A percentile compares a stretch with the other conserved stretches of the same genome.
phyloP scores from a whole-genome alignment of 352 stramenopile genomes.

The Elongisporangium anandrum region DNA sequence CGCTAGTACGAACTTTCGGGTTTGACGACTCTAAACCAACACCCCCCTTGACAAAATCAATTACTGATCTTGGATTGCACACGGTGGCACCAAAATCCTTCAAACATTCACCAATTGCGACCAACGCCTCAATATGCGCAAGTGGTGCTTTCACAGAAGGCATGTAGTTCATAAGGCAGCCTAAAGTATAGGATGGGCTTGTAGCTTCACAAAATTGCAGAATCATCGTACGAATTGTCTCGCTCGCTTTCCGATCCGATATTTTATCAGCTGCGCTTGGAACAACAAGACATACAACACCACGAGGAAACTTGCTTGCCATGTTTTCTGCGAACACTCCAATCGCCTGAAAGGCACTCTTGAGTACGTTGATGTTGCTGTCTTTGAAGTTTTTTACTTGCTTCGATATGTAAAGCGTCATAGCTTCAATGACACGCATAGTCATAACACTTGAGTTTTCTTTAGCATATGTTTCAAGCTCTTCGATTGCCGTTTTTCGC shows the following conservation, averaged over 20 bases:
- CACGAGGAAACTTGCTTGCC: slow-evolving; percentile 59
- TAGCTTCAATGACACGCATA: slow-evolving; percentile 61
- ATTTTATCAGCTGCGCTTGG: slow-evolving; percentile 79
- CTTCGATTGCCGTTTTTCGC: slow-evolving; percentile 72
- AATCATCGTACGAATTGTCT: slow-evolving; percentile 68
- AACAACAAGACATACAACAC: slow-evolving; percentile 67
- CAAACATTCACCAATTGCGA: slow-evolving; percentile 60
- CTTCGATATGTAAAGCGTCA: slow-evolving; percentile 67
- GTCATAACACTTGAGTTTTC: slow-evolving; percentile 47
- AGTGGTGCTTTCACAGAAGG: slow-evolving; percentile 74
- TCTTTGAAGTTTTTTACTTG: slow-evolving; percentile 87
- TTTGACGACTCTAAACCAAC: slow-evolving; percentile 78
- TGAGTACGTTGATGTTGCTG: slow-evolving; percentile 87
- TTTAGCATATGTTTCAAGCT: slow-evolving; percentile 53
- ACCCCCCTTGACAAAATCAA: slow-evolving; percentile 74
- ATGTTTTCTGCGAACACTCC: slow-evolving; percentile 61
- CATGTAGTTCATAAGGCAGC: slow-evolving; percentile 75
- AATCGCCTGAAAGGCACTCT: slow-evolving; percentile 79
- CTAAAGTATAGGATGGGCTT: slow-evolving; percentile 67
- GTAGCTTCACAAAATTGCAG: slow-evolving; percentile 72
- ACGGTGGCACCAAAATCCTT: slow-evolving; percentile 70
- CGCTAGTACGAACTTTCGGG: slow-evolving; percentile 63
- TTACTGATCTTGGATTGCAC: slow-evolving; percentile 64
- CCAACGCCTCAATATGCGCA: slow-evolving; percentile 66
- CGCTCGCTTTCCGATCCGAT: slow-evolving; percentile 71